Evolutionary conservation across 202 grass and related monocot genomes (phyloP).

Genomic region (Elaeis oleifera): DNA sequence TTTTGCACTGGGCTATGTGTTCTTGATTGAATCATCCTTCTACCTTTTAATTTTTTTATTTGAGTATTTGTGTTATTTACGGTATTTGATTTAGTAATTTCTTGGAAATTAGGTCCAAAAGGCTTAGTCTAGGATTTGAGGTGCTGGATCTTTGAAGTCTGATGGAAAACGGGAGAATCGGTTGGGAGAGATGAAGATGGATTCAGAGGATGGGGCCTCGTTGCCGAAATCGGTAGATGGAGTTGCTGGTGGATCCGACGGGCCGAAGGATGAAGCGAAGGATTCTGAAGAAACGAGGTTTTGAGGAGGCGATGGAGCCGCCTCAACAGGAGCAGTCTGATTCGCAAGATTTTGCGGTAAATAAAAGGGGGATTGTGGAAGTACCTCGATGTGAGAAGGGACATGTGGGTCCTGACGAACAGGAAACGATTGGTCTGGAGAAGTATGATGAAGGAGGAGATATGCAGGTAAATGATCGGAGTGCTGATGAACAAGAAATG

Average conservation of each 20-base stretch:
- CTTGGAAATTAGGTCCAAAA: no score
- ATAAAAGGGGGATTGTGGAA: no score
- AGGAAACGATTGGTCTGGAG: no score
- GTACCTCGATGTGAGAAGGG: no score
- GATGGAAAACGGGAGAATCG: conserved; percentile 4
- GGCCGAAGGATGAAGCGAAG: not conserved
- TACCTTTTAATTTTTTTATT: no score
- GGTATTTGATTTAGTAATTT: no score
- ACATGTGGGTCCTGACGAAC: no score
- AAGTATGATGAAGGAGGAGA: not conserved
- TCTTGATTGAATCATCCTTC: no score
- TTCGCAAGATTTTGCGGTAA: not conserved
- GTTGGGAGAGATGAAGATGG: not conserved
- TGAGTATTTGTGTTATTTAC: no score
- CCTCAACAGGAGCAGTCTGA: not conserved
- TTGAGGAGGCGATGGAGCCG: conserved; percentile 19
- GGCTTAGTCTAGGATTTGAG: not conserved
- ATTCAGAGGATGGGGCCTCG: not conserved
- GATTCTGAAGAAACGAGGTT: conserved; percentile 9
- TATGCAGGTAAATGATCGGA: not conserved
- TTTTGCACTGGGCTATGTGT: no score
- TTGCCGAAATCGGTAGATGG: not conserved
- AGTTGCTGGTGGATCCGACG: not conserved
- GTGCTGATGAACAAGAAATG: not conserved
- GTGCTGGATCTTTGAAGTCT: not conserved